Conservation (phyloP, 192 early-diverging fungal species). For the Backusella westeae region DNA sequence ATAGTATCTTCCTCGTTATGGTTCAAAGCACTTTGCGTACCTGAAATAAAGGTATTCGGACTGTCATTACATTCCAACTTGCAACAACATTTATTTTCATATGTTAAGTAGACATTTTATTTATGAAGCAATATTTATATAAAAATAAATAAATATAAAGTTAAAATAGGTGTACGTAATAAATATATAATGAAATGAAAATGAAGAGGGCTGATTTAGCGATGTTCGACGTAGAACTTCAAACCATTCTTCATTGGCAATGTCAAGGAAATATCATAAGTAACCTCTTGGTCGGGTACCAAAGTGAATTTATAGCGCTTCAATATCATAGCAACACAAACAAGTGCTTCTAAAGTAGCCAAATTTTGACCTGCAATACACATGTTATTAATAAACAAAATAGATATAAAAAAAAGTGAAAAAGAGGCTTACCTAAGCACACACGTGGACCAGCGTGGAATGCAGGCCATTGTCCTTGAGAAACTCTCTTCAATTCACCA, state of each 20-base stretch:
- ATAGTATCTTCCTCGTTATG: too few relatives aligned
- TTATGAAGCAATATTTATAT: neutral
- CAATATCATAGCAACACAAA: slow-evolving; percentile 36
- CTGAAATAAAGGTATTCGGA: too few relatives aligned
- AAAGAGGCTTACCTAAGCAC: slow-evolving; percentile 12
- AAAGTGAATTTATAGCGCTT: slow-evolving; percentile 39
- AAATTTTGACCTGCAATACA: slow-evolving; percentile 36
- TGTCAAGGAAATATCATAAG: slow-evolving; percentile 26
- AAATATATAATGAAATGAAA: neutral
- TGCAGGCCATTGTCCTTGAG: slow-evolving; percentile 47
- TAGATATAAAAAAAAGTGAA: neutral
- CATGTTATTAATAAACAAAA: neutral
- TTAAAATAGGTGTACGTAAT: neutral
- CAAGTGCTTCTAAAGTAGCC: slow-evolving; percentile 45
- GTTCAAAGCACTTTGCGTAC: too few relatives aligned
- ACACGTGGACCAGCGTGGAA: slow-evolving; percentile 58
- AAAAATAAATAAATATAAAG: too few relatives aligned
- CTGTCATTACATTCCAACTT: neutral
- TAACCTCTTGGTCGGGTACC: slow-evolving; percentile 32
- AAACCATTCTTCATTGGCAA: slow-evolving; percentile 33
- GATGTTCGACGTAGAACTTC: slow-evolving; percentile 23
- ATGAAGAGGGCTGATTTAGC: neutral
- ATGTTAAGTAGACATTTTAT: neutral
- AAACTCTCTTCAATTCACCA: slow-evolving; percentile 30
- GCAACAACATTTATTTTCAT: neutral